Percentiles rank a stretch among this genome's conserved stretches.
phyloP scores from a whole-genome alignment of 257 asterid genomes.

The Gardenia jasminoides region DNA sequence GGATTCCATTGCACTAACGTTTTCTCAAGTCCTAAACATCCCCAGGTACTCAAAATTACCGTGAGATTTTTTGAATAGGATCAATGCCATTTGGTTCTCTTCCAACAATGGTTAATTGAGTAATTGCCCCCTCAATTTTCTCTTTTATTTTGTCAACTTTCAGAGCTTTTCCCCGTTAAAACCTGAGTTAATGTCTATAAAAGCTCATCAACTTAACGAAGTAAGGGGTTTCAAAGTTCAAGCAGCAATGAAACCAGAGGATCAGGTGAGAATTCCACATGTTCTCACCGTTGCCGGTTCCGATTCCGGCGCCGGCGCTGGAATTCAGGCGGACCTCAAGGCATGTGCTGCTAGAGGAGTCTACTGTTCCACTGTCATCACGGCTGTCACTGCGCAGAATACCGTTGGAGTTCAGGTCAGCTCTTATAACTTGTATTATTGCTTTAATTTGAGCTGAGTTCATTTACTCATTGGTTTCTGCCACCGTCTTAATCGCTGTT shows the following conservation, averaged over 20 bases:
- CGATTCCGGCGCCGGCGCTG: conserved; percentile 94
- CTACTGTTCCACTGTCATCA: conserved; percentile 85
- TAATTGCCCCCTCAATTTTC: neutral
- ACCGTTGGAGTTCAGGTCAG: conserved; percentile 87
- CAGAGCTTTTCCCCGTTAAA: conserved; percentile 13
- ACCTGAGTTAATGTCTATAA: neutral
- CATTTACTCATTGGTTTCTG: neutral
- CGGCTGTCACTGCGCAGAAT: conserved; percentile 95
- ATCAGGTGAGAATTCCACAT: conserved; percentile 62
- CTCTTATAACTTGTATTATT: neutral
- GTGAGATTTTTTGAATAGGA: neutral
- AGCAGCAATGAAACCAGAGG: conserved; percentile 44
- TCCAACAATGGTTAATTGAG: neutral
- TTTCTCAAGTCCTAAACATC: conserved; percentile 17
- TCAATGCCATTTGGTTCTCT: neutral
- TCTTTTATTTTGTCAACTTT: neutral
- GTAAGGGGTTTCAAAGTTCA: conserved; percentile 28
- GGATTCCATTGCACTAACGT: conserved; percentile 8
- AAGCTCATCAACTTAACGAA: conserved; percentile 4
- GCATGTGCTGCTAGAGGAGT: conserved; percentile 88
- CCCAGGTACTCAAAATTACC: too few relatives aligned
- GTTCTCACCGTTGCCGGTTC: conserved; percentile 94
- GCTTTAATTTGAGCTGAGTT: neutral
- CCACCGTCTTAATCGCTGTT: neutral
- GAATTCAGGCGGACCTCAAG: conserved; percentile 93